Evolutionary conservation across 371 early-diverging fungal species (phyloP).

Genomic region (Rhizomucor miehei): DNA sequence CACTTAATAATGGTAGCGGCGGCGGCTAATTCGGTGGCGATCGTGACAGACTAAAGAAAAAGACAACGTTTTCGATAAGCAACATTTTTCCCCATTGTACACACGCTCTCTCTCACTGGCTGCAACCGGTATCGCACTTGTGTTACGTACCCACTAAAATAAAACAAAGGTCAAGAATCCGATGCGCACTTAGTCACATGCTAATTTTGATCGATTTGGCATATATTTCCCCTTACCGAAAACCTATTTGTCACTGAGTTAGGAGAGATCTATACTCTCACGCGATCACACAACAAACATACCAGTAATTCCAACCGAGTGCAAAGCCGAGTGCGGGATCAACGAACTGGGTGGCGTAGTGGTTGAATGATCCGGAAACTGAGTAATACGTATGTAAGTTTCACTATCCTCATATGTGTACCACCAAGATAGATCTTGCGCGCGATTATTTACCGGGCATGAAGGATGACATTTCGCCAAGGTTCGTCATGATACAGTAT

Average conservation of each 20-base stretch:
- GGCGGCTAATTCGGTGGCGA: slow-evolving; percentile 66
- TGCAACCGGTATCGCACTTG: no score
- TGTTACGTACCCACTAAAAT: slow-evolving; percentile 19
- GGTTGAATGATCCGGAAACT: slow-evolving; percentile 82
- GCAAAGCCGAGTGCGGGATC: slow-evolving; percentile 83
- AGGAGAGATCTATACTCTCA: background rate
- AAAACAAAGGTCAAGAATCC: background rate
- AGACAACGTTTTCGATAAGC: no score
- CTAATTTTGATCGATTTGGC: slow-evolving; percentile 2
- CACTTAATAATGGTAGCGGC: slow-evolving; percentile 69
- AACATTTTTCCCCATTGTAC: no score
- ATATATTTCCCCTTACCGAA: slow-evolving; percentile 16
- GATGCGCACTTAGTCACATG: background rate
- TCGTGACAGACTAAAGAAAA: slow-evolving; percentile 63
- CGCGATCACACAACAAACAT: slow-evolving; percentile 38
- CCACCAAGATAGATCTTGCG: no score
- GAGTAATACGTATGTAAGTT: background rate
- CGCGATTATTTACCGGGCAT: slow-evolving; percentile 49
- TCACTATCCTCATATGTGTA: background rate
- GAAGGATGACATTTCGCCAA: slow-evolving; percentile 84
- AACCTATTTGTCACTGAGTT: slow-evolving; percentile 10
- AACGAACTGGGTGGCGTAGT: slow-evolving; percentile 80
- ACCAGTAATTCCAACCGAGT: slow-evolving; percentile 86
- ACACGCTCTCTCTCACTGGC: no score
- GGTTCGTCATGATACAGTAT: slow-evolving; percentile 69